Base-by-base conservation (phyloP, 2,329 filamentous ascomycete genomes). In the Periconia sp. region DNA sequence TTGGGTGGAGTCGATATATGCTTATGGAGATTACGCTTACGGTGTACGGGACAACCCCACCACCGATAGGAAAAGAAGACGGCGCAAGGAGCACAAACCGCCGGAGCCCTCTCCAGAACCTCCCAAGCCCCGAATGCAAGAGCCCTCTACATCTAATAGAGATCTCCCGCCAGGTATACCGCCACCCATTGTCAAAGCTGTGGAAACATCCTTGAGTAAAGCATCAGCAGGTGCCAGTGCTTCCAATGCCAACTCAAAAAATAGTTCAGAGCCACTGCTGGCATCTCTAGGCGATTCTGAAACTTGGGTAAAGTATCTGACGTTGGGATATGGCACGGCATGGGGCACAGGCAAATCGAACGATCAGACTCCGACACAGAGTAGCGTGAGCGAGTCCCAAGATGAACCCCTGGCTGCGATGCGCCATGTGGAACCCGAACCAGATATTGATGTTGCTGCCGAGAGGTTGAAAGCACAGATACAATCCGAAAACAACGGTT, bases 1-100 rank as follows among this genome's bases (percentile, higher is more conserved):
- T 51, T 97, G 93, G 93, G 88, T 94, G 81, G 90, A 95, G 71
- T 89, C 90, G 65, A 81, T 97, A 2, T 96, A 94, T 72, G 86
- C 81, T 30, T 91, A 91, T 79, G 93, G 92, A 2, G 86, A 90
- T 49, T 82, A 89, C 65, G 87, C 93, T 2, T 97, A 96, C 69
- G 93, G 92, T 3, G 84, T 97, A 7, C 83, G 84, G 49, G 89
- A 95, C 35, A 92, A 91, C 60, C 89, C 91, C 14, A 84, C 82
- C 1, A 87, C 89, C 1, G 81, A 82, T 54, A 82, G 88, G 31
- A 79, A 81, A 45, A 41, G 75, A 70, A 58, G 82, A 71, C 65
- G 70, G 50, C 74, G 70, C 41, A 67, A 57, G 43, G 42, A 41
- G 6, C 67, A 62, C 18, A 52, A 57, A 20, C 41, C 59, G 14